Base-by-base conservation (phyloP, 129 eudicot genomes). In the Chrysanthemum seticuspe region DNA sequence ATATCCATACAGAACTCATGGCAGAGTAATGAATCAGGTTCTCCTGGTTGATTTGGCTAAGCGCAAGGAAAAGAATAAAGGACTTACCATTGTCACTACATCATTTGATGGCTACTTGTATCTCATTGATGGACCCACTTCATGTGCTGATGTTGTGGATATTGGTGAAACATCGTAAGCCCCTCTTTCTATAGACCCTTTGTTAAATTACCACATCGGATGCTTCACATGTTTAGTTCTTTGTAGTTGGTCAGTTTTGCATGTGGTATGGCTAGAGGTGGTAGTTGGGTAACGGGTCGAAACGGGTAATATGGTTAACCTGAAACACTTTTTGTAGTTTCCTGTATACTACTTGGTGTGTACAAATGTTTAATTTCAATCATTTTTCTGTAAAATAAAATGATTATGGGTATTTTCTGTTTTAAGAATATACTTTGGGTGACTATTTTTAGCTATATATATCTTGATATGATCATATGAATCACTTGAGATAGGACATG, bases 101-200 rank as follows among this genome's bases (percentile, higher is more conserved):
- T 95, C 99, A 13, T 95, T 95, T 77, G 99, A 95, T 77, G 99
- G 99, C 13, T 95, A 95, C 79, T 60, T 95, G 61, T 95, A 95
- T 85, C 97, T 95, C 73, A 91, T 95, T 65, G 96, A 95, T 76
- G 99, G 99, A 8, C 97, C 96, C 45, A 88, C 96, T 18, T 91
- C 97, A 49, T 95, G 99, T 80, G 99, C 99, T 76, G 97, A 90
- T 82, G 99, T 95, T 65, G 96, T 95, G 77, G 99, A 95, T 81
- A 91, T 95, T 49, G 99, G 99, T 25, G 97, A 95, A 88, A 95
- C 99, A 68, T 90, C 97, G 99, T 95, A 85, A 85, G 97, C 65
- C 75, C 16, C 44, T 29, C 80, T 70, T 21, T 78, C 52, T 64
- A 36, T 50, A 7, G 16, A 40, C 4, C n/a, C 53, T 27, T 44